A percentile compares a stretch with the other conserved stretches of the same genome.
phyloP scores from a whole-genome alignment of 2,329 filamentous ascomycete species.

The Fusarium ramigenum region DNA sequence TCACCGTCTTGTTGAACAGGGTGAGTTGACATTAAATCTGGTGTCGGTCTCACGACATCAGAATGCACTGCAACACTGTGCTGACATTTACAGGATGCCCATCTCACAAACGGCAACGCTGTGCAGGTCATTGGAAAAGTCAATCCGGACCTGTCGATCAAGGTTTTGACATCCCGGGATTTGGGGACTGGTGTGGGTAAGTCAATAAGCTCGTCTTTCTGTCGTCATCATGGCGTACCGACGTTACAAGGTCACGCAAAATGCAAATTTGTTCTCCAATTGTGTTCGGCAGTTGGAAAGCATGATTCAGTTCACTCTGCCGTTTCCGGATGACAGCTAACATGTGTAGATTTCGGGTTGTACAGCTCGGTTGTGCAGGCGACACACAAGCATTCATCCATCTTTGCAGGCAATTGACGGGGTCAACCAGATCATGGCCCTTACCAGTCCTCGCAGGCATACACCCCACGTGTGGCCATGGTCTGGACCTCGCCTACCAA shows the following conservation, averaged over 20 bases:
- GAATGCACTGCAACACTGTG: not conserved
- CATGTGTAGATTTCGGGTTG: constrained; percentile 73
- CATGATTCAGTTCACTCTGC: not conserved
- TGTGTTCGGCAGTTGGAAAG: not conserved
- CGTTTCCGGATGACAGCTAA: not conserved
- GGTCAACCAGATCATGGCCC: constrained; percentile 43
- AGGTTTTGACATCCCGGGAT: constrained; percentile 74
- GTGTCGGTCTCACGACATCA: not conserved
- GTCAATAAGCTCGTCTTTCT: constrained; percentile 47
- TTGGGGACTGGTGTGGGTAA: constrained; percentile 75
- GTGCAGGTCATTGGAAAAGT: constrained; percentile 85
- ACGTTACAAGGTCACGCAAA: not conserved
- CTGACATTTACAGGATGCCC: constrained; percentile 68
- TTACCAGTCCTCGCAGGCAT: constrained; percentile 26
- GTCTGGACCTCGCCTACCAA: constrained; percentile 47
- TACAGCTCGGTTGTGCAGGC: constrained; percentile 84
- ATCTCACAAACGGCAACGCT: constrained; percentile 74
- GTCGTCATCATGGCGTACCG: constrained; percentile 30
- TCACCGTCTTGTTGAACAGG: constrained; percentile 78
- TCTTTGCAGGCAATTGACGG: constrained; percentile 70
- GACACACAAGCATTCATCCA: constrained; percentile 80
- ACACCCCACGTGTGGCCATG: constrained; percentile 50
- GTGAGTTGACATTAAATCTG: constrained; percentile 55
- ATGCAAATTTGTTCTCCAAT: not conserved
- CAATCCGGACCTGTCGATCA: constrained; percentile 75